Conservation (phyloP, 2,329 filamentous ascomycete genomes). For the Aspergillus aculeatinus region DNA sequence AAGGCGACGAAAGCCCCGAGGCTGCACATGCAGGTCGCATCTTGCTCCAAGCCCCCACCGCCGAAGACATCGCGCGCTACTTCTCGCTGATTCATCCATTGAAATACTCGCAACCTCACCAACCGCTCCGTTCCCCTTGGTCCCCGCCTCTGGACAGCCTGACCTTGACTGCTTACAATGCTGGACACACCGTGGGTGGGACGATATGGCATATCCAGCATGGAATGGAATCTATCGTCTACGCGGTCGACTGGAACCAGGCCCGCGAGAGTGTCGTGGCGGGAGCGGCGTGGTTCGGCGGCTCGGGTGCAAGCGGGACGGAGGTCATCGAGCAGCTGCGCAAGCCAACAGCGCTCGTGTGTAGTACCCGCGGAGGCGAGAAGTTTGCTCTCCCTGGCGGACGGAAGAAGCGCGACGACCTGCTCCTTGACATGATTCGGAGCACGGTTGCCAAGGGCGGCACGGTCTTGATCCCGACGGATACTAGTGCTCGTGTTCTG, state of each 20-base stretch:
- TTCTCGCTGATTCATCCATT: slow-evolving; percentile 87
- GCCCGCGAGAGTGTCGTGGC: slow-evolving; percentile 93
- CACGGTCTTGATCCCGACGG: slow-evolving; percentile 88
- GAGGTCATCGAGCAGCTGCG: slow-evolving; percentile 92
- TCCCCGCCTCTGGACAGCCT: slow-evolving; percentile 87
- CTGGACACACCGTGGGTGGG: slow-evolving; percentile 90
- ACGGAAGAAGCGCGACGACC: slow-evolving; percentile 78
- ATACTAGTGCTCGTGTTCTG: slow-evolving; percentile 90
- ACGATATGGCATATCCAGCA: slow-evolving; percentile 99
- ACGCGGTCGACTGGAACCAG: slow-evolving; percentile 97
- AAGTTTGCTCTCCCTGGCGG: slow-evolving; percentile 69
- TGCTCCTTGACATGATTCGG: slow-evolving; percentile 75
- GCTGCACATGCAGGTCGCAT: slow-evolving; percentile 42
- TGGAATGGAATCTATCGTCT: slow-evolving; percentile 93
- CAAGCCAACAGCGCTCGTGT: slow-evolving; percentile 90
- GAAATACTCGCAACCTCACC: slow-evolving; percentile 95
- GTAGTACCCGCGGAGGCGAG: slow-evolving; percentile 79
- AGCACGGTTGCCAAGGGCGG: slow-evolving; percentile 79
- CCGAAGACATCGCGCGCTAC: slow-evolving; percentile 87
- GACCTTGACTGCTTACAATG: slow-evolving; percentile 94
- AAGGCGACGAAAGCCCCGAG: slow-evolving; percentile 33
- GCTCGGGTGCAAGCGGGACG: slow-evolving; percentile 73
- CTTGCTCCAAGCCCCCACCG: slow-evolving; percentile 68
- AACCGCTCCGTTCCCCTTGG: slow-evolving; percentile 81
- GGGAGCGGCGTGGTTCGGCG: slow-evolving; percentile 89